Base-by-base conservation (phyloP, 192 early-diverging fungal species). In the Tieghemiomyces parasiticus region DNA sequence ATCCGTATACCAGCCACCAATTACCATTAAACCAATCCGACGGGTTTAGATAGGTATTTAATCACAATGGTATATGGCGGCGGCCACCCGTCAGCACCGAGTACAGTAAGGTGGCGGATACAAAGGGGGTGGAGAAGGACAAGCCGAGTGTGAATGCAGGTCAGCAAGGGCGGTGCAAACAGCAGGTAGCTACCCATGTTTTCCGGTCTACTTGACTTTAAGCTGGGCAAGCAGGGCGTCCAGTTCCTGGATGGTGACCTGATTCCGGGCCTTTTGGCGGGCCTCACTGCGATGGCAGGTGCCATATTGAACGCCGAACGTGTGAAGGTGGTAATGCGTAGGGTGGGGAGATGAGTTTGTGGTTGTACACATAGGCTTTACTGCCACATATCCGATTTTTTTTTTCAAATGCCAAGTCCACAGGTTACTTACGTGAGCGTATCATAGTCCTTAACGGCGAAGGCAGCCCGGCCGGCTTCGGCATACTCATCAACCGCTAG, bases 401-500 rank as follows among this genome's bases (percentile, higher is more conserved):
- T 6, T 9, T 52, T 12, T 29, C 25, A 52, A 12, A 52, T 12
- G 50, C 9, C 8, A 31, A 52, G 6, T 26, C 25, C 6, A 52
- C 6, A 10, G 14, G 35, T 28, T 13, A 74, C 70, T 65, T 72
- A 79, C 71, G 78, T 65, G 52, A 90, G 60, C 58, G 71, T 68
- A 3, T 81, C 82, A 20, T 81, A 51, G 64, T 90, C 85, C 54
- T 80, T 82, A 22, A 78, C 66, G 6, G 67, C 33, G 29, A 74
- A 75, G 4, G 85, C 86, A 16, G 84, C 83, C 61, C 80, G 73
- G 2, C 76, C 85, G 12, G 88, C 88, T 53, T 88, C 84, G 50
- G 78, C 80, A 63, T 75, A 87, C 14, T 81, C 81, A 10, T 83
- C 80, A 55, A 89, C 86, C 51, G 83, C 78, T 58, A 89, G 59